These are phyloP conservation scores for Microbotryomycetes sp. DNA, from an alignment of 1,284 basidiomycete genomes.

Conservation along the genomic window DNA sequence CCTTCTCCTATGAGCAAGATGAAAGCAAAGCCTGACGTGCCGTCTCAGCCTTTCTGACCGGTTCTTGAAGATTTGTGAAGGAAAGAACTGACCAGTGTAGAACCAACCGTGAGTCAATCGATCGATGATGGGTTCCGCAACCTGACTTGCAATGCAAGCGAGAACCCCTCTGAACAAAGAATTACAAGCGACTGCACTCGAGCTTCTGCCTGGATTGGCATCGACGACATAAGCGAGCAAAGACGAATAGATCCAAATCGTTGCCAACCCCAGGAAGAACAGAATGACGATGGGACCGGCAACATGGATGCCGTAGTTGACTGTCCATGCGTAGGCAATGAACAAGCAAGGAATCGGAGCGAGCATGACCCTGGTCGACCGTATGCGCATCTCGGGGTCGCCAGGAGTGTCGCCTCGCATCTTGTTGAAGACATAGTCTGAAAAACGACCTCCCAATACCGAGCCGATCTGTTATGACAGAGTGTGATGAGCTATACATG, in stretches of 20 bases:
- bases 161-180: conserved; percentile 51
- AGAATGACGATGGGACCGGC: conserved; percentile 16
- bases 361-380: conserved; percentile 27
- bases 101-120: conserved; percentile 27
- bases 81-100: conserved; percentile 19
- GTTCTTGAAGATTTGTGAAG: too few species aligned
- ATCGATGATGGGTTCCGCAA: conserved; percentile 24
- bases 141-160: conserved; percentile 29
- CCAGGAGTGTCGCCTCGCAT: conserved; percentile 55
- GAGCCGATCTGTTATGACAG: conserved; percentile 47
- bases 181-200: conserved; percentile 60
- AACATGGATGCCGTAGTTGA: conserved; percentile 49
- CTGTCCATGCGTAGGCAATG: conserved; percentile 69
- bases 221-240: conserved; percentile 67
- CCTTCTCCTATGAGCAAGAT: conserved; percentile 11
- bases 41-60: too few species aligned
- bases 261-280: conserved; percentile 30
- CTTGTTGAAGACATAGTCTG: conserved; percentile 55
- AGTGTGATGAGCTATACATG: not conserved
- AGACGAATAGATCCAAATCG: conserved; percentile 56
- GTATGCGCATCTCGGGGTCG: conserved; percentile 40
- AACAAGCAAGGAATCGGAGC: conserved; percentile 45
- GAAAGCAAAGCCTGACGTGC: conserved; percentile 15
- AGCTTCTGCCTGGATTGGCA: conserved; percentile 63
- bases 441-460: conserved; percentile 66